These are phyloP conservation scores for Gossypium arboreum DNA, from an alignment of 345 rosid genomes.

Conservation along the genomic window DNA sequence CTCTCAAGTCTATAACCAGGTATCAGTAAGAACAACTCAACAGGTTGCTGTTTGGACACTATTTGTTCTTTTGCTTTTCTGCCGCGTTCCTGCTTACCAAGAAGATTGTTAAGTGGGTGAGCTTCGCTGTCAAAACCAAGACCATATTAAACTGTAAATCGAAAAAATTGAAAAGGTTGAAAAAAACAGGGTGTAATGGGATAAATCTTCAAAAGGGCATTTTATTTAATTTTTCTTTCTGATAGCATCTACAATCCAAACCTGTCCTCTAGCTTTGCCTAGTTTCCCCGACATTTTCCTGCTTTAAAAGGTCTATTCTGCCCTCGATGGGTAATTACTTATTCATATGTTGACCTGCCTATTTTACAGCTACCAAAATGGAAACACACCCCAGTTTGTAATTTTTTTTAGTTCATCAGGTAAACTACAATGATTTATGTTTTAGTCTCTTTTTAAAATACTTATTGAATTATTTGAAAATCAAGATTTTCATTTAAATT, in stretches of 20 bases:
- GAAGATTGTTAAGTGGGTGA: not conserved
- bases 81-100: not conserved
- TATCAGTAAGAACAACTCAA: no score
- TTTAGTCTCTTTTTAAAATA: no score
- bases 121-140: conserved; percentile 3
- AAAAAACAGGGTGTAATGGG: not conserved
- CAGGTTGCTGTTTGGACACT: not conserved
- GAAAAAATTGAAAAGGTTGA: no score
- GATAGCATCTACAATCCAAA: not conserved
- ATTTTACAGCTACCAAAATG: not conserved
- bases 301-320: not conserved
- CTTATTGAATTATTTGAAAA: no score
- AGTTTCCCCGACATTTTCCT: not conserved
- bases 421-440: no score
- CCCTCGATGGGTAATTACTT: not conserved
- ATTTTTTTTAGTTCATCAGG: not conserved
- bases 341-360: not conserved
- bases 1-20: no score
- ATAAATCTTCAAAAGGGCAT: not conserved
- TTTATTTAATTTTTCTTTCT: not conserved
- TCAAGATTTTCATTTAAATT: no score
- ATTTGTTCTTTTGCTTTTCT: not conserved
- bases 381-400: not conserved
- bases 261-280: not conserved
- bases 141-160: not conserved